These are phyloP conservation scores for Cladobotryum mycophilum DNA, from an alignment of 2,329 filamentous ascomycete species.

Conservation along the genomic window DNA sequence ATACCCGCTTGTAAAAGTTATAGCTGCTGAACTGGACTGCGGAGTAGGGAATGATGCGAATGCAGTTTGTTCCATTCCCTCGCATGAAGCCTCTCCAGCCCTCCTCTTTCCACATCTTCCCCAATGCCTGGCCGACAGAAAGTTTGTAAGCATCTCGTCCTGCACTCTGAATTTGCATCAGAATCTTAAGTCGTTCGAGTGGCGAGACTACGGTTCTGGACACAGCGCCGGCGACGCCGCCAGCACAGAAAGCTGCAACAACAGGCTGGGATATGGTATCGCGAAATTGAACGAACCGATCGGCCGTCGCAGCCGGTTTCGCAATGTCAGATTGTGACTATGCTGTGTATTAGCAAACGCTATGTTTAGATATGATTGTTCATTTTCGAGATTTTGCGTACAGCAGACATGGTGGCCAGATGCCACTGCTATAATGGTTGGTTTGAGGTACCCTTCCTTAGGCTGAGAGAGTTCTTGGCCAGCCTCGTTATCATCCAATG, in stretches of 20 bases:
- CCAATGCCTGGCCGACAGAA: conserved; percentile 79
- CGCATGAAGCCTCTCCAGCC: conserved; percentile 97
- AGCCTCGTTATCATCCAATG: conserved; percentile 16
- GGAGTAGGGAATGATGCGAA: conserved; percentile 96
- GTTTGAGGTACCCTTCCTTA: conserved; percentile 14
- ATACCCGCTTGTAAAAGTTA: conserved; percentile 90
- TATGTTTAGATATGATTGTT: conserved; percentile 1
- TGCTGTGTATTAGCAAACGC: conserved; percentile 8
- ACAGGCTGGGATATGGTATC: conserved; percentile 71
- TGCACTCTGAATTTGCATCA: conserved; percentile 92
- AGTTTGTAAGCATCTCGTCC: conserved; percentile 90
- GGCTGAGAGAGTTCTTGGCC: conserved; percentile 13
- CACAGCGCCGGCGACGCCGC: conserved; percentile 92
- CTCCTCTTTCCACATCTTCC: conserved; percentile 95
- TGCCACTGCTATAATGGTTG: conserved; percentile 14
- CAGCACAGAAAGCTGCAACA: conserved; percentile 85
- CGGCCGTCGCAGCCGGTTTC: conserved; percentile 19
- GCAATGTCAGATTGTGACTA: conserved; percentile 23
- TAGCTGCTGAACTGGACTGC: conserved; percentile 98
- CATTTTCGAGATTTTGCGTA: conserved; percentile 16
- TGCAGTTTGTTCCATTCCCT: conserved; percentile 96
- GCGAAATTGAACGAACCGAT: conserved; percentile 30
- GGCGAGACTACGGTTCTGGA: conserved; percentile 95
- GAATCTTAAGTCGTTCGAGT: conserved; percentile 89
- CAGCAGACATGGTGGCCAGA: conserved; percentile 24